Evolutionary conservation across 495 filamentous ascomycete genomes (phyloP).

Genomic region (Neurospora intermedia): DNA sequence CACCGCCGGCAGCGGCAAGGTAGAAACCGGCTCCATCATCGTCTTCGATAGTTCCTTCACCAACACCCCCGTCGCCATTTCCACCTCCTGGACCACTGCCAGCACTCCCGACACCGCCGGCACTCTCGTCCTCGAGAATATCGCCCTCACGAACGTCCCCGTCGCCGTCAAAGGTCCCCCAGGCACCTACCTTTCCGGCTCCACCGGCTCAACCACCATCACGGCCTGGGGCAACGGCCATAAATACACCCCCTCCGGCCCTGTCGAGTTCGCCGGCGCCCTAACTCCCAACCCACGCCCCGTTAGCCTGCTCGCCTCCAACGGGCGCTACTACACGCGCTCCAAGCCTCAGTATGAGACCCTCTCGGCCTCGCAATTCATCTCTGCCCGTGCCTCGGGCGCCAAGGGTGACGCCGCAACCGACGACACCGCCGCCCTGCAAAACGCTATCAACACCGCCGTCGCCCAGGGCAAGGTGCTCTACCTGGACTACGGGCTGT

Average conservation of each 20-base stretch:
- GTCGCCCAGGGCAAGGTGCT: conserved; percentile 52
- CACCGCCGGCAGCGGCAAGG: conserved; percentile 35
- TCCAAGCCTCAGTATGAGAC: conserved; percentile 51
- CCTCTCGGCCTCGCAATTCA: conserved; percentile 40
- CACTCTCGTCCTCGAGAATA: conserved; percentile 54
- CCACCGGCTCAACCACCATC: conserved; percentile 43
- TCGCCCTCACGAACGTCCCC: conserved; percentile 48
- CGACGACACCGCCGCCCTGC: conserved; percentile 59
- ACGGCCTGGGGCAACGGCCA: conserved; percentile 36
- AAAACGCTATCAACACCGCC: conserved; percentile 43
- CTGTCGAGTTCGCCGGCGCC: conserved; percentile 18
- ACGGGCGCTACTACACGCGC: conserved; percentile 38
- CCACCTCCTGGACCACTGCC: conserved; percentile 48
- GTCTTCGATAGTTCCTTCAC: conserved; percentile 65
- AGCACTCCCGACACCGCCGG: conserved; percentile 40
- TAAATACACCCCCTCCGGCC: conserved; percentile 35
- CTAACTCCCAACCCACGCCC: conserved; percentile 32
- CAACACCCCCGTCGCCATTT: conserved; percentile 57
- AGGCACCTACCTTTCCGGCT: conserved; percentile 45
- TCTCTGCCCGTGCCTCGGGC: conserved; percentile 53
- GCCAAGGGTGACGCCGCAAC: conserved; percentile 61
- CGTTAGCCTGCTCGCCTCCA: conserved; percentile 21
- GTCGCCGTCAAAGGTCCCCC: conserved; percentile 47
- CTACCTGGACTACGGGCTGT: conserved; percentile 47
- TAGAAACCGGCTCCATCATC: conserved; percentile 60